Percentiles rank a stretch among this genome's conserved stretches.
These are phyloP conservation scores for Syncephalastrum monosporum DNA, from an alignment of 371 early-diverging fungal genomes.

Conservation along the genomic window DNA sequence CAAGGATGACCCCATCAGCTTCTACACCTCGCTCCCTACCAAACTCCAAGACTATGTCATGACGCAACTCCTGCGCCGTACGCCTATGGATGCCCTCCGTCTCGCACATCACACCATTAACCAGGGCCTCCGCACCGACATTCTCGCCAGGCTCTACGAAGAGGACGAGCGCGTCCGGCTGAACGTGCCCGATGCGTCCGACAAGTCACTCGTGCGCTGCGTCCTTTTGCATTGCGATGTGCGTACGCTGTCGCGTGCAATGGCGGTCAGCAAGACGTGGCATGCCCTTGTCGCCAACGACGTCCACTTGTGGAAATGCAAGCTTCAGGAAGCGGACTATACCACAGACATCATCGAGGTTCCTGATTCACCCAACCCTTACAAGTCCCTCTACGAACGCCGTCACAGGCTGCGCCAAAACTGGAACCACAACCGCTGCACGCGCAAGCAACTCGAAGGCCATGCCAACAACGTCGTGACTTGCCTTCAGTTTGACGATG, in stretches of 20 bases:
- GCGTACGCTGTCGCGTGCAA: conserved; percentile 71
- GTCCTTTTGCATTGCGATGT: conserved; percentile 81
- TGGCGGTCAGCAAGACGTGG: conserved; percentile 78
- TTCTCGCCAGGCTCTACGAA: conserved; percentile 62
- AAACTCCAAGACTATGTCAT: conserved; percentile 16
- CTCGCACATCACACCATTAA: conserved; percentile 73
- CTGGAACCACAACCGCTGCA: conserved; percentile 77
- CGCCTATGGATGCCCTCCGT: conserved; percentile 72
- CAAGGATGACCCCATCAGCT: background rate
- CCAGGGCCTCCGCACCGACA: conserved; percentile 84
- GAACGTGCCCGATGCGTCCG: too few species aligned
- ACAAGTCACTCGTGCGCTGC: conserved; percentile 52
- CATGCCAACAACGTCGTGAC: conserved; percentile 88
- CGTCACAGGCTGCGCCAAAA: conserved; percentile 76
- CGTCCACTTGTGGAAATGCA: conserved; percentile 50
- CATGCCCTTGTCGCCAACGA: conserved; percentile 72
- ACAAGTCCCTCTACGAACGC: conserved; percentile 65
- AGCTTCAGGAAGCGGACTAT: conserved; percentile 14
- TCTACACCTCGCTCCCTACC: conserved; percentile 11
- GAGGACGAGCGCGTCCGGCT: too few species aligned
- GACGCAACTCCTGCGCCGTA: conserved; percentile 20
- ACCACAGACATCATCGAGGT: background rate
- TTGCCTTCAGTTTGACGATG: conserved; percentile 91
- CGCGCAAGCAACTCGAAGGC: conserved; percentile 75
- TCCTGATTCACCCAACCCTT: conserved; percentile 3